Conservation (phyloP, 352 stramenopile species). For the Lagenidium giganteum region DNA sequence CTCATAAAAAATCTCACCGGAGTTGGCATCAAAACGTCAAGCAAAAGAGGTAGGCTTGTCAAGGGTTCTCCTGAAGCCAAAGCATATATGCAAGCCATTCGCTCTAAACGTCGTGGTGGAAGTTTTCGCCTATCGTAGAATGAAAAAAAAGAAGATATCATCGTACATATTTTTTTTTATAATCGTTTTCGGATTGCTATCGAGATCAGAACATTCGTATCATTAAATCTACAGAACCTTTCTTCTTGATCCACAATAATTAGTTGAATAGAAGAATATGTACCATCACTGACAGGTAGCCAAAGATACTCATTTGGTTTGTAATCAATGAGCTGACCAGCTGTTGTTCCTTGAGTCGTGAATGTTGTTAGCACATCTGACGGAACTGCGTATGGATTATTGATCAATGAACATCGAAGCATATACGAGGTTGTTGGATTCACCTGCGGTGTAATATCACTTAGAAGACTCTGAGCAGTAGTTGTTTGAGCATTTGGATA, state of each 20-base stretch:
- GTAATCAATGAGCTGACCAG: constrained; percentile 5
- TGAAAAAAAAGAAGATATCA: no score
- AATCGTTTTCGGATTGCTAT: no score
- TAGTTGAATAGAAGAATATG: constrained; percentile 1
- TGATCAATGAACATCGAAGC: constrained; percentile 4
- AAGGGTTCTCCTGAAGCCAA: no score
- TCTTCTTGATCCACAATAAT: constrained; percentile 3
- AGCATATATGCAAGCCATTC: no score
- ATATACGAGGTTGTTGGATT: neutral
- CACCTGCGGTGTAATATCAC: neutral
- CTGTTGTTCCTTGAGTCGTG: neutral
- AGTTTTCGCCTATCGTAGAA: no score
- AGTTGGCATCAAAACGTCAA: no score
- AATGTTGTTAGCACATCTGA: constrained; percentile 4
- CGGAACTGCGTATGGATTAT: constrained; percentile 1
- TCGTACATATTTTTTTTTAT: no score
- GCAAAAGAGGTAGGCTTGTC: no score
- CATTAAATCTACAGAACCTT: no score
- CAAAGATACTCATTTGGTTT: constrained; percentile 2
- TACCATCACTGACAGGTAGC: neutral
- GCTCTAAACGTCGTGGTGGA: no score
- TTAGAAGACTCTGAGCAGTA: neutral
- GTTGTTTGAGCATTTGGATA: constrained; percentile 5
- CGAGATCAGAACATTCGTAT: no score
- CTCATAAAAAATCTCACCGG: no score